Evolutionary conservation across 495 filamentous ascomycete genomes (phyloP).

Genomic region (Podospora pseudopauciseta): DNA sequence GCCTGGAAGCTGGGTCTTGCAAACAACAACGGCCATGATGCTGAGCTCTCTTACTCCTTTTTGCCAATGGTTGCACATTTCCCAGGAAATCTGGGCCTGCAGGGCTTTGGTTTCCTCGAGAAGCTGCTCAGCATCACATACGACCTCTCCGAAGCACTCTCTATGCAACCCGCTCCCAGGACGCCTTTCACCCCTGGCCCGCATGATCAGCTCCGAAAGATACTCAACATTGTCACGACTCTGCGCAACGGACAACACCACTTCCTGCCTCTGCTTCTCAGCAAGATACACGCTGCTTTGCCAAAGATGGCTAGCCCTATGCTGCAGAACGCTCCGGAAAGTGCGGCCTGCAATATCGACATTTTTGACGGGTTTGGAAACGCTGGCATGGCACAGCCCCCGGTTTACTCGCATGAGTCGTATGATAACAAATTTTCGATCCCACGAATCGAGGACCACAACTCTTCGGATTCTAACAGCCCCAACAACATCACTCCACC

Average conservation of each 20-base stretch:
- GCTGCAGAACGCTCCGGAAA: constrained; percentile 52
- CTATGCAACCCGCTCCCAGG: constrained; percentile 57
- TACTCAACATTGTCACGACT: constrained; percentile 61
- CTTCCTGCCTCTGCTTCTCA: constrained; percentile 66
- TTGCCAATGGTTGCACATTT: constrained; percentile 63
- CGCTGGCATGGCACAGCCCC: constrained; percentile 45
- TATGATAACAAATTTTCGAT: constrained; percentile 37
- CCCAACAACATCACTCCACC: constrained; percentile 30
- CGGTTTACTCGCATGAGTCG: constrained; percentile 32
- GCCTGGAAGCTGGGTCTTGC: constrained; percentile 66
- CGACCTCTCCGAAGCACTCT: constrained; percentile 68
- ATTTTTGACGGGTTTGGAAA: constrained; percentile 57
- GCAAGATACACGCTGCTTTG: constrained; percentile 64
- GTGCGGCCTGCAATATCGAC: constrained; percentile 42
- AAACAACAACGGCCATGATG: constrained; percentile 45
- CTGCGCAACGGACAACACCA: constrained; percentile 67
- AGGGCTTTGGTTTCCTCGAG: constrained; percentile 67
- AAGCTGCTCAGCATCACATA: constrained; percentile 75
- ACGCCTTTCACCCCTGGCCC: constrained; percentile 62
- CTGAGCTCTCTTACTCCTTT: constrained; percentile 63
- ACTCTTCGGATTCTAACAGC: constrained; percentile 37
- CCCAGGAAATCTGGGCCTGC: constrained; percentile 60
- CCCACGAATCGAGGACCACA: constrained; percentile 41
- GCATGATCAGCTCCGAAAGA: constrained; percentile 66
- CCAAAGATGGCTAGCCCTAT: constrained; percentile 56